Evolutionary conservation across 305 asterid species (phyloP), one percentile per base, ranked within the genome.

Genomic region (Fraxinus xanthoxyloides): DNA sequence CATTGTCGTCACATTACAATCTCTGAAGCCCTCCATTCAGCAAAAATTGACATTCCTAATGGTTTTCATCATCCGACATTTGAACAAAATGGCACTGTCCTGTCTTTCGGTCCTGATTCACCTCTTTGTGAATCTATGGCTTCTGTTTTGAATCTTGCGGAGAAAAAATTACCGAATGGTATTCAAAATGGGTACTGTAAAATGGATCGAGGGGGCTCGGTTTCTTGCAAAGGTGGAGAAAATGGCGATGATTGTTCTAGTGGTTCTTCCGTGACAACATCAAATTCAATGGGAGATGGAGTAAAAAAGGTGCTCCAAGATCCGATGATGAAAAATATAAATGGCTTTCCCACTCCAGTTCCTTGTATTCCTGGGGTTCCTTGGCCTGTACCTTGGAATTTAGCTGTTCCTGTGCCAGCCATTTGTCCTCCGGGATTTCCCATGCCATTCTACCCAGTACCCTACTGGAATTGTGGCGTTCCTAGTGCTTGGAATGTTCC

Each of bases 401-500:
- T 89, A n/a, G 85, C 90, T 10, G 83, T 89, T 77, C 90, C 92
- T 7, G 3, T 90, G 72, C 97, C 94, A 3, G 85, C 91, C 75
- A 82, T 90, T 72, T 90, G 82, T 77, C 95, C 93, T 2, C 36
- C 95, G 0, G 91, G 87, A 28, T 89, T 78, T 83, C 92, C 94
- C 2, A 76, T 92, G 85, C 93, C 95, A 1, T 85, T 90, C 70
- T 91, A 88, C 83, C 94, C 97, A 0, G 72, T 90, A 4, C 93
- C 96, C 6, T 90, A 87, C 76, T 94, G 96, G 97, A 92, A 86
- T 75, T 85, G 90, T 83, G 81, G 85, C 12, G 36, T 88, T 17
- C 92, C 97, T 59, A 90, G 86, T 82, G 82, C 88, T 40, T 93
- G 97, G 95, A 90, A 83, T 69, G 63, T 88, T 75, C 92, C 96